Conservation (phyloP, 2,329 filamentous ascomycete genomes). For the Fusarium proliferatum region DNA sequence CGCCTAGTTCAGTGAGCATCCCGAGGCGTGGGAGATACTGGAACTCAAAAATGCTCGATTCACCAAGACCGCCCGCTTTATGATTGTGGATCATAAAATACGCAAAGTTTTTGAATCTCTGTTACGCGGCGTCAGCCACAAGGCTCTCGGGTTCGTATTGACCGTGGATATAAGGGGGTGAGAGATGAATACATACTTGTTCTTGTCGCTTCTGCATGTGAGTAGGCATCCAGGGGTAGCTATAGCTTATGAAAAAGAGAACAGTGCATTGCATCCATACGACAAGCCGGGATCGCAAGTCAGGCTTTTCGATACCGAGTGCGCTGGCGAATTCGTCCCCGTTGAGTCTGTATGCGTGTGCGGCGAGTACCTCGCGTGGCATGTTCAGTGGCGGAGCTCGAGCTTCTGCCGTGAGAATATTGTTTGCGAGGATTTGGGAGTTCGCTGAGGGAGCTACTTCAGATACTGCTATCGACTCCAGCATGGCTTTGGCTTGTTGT, state of each 20-base stretch:
- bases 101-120: constrained; percentile 45
- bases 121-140: constrained; percentile 25
- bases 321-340: constrained; percentile 70
- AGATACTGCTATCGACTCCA: constrained; percentile 74
- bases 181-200: constrained; percentile 37
- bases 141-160: neutral
- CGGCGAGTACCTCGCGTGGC: constrained; percentile 74
- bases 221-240: constrained; percentile 51
- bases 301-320: constrained; percentile 68
- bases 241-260: constrained; percentile 67
- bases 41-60: constrained; percentile 74
- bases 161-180: neutral
- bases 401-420: constrained; percentile 77
- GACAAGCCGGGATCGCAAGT: constrained; percentile 67
- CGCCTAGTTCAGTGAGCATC: constrained; percentile 50
- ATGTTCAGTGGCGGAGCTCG: constrained; percentile 73
- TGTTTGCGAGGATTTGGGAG: constrained; percentile 75
- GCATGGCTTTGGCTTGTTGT: constrained; percentile 66
- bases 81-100: constrained; percentile 70
- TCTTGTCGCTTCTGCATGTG: constrained; percentile 52
- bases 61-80: constrained; percentile 68
- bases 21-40: constrained; percentile 70
- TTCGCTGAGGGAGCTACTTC: constrained; percentile 74
- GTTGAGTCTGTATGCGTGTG: constrained; percentile 76
- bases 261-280: constrained; percentile 75